Conservation (phyloP, 202 grass and related monocot species). For the Zoysia matrella region DNA sequence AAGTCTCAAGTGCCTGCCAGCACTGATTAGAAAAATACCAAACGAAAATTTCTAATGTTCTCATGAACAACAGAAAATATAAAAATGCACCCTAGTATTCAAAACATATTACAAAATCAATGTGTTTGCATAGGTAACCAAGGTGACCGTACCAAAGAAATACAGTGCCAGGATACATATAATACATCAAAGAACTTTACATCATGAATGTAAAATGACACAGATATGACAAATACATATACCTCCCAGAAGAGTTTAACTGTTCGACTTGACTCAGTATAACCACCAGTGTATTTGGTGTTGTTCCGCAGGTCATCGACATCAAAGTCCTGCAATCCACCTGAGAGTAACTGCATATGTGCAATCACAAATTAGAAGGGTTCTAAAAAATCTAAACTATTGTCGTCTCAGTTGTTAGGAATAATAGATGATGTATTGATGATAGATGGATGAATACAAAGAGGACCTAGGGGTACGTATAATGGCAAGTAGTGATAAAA, state of each 20-base stretch:
- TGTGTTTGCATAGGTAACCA: background rate
- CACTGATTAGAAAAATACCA: background rate
- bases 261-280: conserved; percentile 84
- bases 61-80: conserved; percentile 6
- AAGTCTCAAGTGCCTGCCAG: background rate
- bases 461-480: too few relatives aligned
- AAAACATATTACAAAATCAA: background rate
- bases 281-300: conserved; percentile 97
- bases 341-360: conserved; percentile 82
- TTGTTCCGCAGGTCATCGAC: conserved; percentile 85
- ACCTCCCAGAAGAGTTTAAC: conserved; percentile 99
- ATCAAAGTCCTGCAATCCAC: conserved; percentile 83
- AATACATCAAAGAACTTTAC: conserved; percentile 16
- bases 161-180: background rate
- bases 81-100: background rate
- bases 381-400: background rate
- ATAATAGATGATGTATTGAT: too few relatives aligned
- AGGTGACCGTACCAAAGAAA: conserved; percentile 8
- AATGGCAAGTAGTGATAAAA: too few relatives aligned
- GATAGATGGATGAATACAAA: too few relatives aligned
- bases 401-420: background rate
- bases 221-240: conserved; percentile 27
- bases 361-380: conserved; percentile 37
- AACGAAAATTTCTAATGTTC: background rate
- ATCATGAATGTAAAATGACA: conserved; percentile 22